Percentiles rank a stretch among this genome's conserved stretches.
phyloP scores from a whole-genome alignment of 2,329 filamentous ascomycete genomes.

The Ophiostoma sp. region DNA sequence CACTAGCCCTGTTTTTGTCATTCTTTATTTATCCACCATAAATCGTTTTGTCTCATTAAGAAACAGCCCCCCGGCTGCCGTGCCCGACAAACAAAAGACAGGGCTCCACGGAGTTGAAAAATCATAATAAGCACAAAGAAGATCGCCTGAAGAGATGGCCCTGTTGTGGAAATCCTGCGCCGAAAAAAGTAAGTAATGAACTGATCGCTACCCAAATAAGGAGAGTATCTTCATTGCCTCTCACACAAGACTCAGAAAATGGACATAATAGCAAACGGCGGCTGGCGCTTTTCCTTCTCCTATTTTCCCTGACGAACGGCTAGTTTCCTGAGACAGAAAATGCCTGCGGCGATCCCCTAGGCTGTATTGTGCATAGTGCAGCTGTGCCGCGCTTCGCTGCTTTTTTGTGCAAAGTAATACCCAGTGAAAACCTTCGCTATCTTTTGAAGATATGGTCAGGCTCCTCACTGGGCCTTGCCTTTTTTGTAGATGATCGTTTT shows the following conservation, averaged over 20 bases:
- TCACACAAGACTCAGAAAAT: not conserved
- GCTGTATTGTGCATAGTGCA: not conserved
- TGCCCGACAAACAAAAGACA: conserved; percentile 1
- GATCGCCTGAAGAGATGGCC: not conserved
- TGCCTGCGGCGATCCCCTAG: not conserved
- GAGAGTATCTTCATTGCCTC: not conserved
- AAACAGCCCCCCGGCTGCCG: no score
- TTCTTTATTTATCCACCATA: no score
- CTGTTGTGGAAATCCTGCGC: not conserved
- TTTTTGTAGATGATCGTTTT: not conserved
- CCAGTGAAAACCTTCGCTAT: not conserved
- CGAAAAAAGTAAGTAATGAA: not conserved
- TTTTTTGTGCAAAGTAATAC: not conserved
- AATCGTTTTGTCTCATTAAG: no score
- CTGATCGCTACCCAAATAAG: not conserved
- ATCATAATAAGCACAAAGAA: not conserved
- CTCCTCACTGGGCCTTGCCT: not conserved
- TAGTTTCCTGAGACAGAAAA: not conserved
- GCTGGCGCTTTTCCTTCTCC: not conserved
- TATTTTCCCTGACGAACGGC: not conserved
- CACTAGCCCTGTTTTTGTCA: no score
- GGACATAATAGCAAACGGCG: not conserved
- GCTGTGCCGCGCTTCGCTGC: not conserved
- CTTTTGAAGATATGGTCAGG: not conserved
- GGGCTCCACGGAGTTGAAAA: not conserved